Conservation (phyloP, 305 asterid genomes). For the Fraxinus ornus region DNA sequence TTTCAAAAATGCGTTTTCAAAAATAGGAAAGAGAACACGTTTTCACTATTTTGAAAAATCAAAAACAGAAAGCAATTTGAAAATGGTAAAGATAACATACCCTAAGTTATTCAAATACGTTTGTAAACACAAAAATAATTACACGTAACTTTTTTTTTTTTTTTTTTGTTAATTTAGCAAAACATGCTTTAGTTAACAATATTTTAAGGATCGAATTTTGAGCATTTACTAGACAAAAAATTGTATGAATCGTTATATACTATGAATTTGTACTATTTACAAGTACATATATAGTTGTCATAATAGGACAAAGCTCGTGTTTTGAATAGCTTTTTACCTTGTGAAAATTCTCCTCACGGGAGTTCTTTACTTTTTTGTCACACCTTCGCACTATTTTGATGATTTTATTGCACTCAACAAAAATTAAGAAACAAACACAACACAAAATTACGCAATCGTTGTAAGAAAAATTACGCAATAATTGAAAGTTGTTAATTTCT, state of each 20-base stretch:
- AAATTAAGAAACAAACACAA: background rate
- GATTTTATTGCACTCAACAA: background rate
- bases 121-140: background rate
- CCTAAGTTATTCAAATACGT: background rate
- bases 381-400: background rate
- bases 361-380: slow-evolving; percentile 18
- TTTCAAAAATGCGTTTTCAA: too few relatives aligned
- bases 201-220: background rate
- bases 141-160: background rate
- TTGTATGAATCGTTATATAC: background rate
- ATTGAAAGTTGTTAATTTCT: background rate
- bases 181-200: too few relatives aligned
- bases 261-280: background rate
- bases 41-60: too few relatives aligned
- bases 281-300: background rate
- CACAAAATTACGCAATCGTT: background rate
- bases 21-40: too few relatives aligned
- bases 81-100: too few relatives aligned
- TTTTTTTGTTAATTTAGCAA: too few relatives aligned
- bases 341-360: slow-evolving; percentile 29
- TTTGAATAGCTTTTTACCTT: slow-evolving; percentile 13
- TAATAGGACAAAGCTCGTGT: slow-evolving; percentile 33
- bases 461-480: background rate
- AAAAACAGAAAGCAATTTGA: too few relatives aligned
- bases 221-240: background rate